Conservation (phyloP, 768 basidiomycete genomes). For the Paxillus involutus region DNA sequence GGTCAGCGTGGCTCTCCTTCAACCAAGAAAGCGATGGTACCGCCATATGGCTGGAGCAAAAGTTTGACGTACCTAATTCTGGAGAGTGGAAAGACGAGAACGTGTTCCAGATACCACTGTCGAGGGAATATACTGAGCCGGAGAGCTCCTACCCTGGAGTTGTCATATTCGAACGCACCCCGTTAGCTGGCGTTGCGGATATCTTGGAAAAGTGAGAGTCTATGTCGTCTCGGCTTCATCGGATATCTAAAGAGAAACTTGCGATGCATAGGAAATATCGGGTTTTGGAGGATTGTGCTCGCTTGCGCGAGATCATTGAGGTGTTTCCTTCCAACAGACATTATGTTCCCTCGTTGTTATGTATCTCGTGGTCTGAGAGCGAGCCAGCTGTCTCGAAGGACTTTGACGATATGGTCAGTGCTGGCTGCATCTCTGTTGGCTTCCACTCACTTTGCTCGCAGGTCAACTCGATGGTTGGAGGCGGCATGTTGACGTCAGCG, state of each 20-base stretch:
- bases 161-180: conserved; percentile 75
- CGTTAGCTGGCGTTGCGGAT: conserved; percentile 59
- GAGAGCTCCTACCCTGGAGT: conserved; percentile 51
- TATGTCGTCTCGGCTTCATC: neutral
- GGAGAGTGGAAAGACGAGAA: conserved; percentile 61
- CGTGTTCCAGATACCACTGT: conserved; percentile 58
- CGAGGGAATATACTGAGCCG: conserved; percentile 17
- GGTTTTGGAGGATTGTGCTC: conserved; percentile 68
- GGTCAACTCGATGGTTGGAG: conserved; percentile 49
- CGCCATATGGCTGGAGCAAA: conserved; percentile 77
- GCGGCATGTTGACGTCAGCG: conserved; percentile 40
- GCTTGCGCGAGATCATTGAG: conserved; percentile 63
- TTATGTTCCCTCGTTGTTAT: conserved; percentile 61
- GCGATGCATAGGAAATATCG: conserved; percentile 57
- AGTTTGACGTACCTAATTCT: conserved; percentile 67
- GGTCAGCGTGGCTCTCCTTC: conserved; percentile 73
- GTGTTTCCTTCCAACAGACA: conserved; percentile 52
- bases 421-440: neutral
- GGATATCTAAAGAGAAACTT: neutral
- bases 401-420: conserved; percentile 60
- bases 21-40: conserved; percentile 74
- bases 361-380: conserved; percentile 59
- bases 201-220: conserved; percentile 61
- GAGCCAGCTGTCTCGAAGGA: conserved; percentile 44
- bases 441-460: conserved; percentile 25